These are phyloP conservation scores for Pseudocercospora musae DNA, from an alignment of 2,329 filamentous ascomycete species.

Conservation along the genomic window DNA sequence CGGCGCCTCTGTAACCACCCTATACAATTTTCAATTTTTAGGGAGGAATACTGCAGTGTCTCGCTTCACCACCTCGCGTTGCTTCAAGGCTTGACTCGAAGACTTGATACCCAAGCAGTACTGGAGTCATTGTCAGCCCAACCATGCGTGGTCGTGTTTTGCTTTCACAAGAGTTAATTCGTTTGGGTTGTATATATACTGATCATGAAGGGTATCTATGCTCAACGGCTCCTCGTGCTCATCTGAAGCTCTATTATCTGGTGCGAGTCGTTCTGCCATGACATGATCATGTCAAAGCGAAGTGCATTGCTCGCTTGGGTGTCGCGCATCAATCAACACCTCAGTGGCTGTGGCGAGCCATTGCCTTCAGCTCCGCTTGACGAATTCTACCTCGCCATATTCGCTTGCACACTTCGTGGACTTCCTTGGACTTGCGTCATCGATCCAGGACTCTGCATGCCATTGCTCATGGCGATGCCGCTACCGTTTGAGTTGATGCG, in stretches of 20 bases:
- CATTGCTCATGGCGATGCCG: slow-evolving; percentile 24
- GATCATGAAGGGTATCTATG: background rate
- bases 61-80: no score
- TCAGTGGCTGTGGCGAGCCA: background rate
- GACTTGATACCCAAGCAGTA: background rate
- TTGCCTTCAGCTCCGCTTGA: background rate
- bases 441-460: slow-evolving; percentile 34
- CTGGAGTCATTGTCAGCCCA: background rate
- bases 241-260: no score
- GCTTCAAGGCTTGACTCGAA: no score
- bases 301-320: no score
- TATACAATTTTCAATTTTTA: no score
- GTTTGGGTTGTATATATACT: background rate
- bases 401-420: slow-evolving; percentile 33
- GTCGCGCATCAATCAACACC: background rate
- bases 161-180: background rate
- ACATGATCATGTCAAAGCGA: no score
- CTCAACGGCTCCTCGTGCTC: background rate
- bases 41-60: no score
- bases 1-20: no score
- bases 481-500: slow-evolving; percentile 32
- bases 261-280: background rate
- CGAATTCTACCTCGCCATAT: slow-evolving; percentile 26
- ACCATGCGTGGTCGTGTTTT: background rate
- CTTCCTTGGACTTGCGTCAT: slow-evolving; percentile 28